Percentiles rank a stretch among this genome's conserved stretches.
Evolutionary conservation across 129 eudicot species (phyloP).

Genomic region (Dittrichia graveolens): DNA sequence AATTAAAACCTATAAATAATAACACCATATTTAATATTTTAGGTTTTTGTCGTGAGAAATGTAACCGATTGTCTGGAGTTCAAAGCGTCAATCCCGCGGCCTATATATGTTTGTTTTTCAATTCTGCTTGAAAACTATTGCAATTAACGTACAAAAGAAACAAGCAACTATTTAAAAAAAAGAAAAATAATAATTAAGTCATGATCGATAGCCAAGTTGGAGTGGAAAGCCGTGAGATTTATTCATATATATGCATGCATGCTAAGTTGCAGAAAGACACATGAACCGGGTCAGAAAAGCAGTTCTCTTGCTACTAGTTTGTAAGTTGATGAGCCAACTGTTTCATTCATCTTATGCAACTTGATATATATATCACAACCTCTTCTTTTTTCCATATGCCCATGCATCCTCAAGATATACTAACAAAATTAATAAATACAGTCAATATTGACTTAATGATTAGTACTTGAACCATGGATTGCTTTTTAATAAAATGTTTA

Average conservation of each 20-base stretch:
- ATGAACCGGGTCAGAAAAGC: slow-evolving; percentile 20
- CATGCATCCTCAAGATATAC: neutral
- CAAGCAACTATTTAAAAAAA: neutral
- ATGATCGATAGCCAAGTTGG: slow-evolving; percentile 5
- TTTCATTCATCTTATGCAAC: slow-evolving; percentile 10
- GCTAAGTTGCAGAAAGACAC: neutral
- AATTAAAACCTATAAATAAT: no score
- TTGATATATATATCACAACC: neutral
- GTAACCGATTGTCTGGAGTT: no score
- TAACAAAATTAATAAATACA: neutral
- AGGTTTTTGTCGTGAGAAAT: no score
- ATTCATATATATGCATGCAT: neutral
- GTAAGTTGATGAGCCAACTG: neutral
- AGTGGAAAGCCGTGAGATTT: neutral
- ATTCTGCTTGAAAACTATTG: neutral
- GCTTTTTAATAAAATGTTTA: neutral
- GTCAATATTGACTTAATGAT: neutral
- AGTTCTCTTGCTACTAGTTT: slow-evolving; percentile 1
- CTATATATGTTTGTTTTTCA: neutral
- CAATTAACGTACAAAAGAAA: neutral
- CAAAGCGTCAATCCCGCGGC: no score
- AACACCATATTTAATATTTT: no score
- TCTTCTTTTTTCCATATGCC: neutral
- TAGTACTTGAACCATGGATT: neutral
- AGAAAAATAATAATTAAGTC: neutral